Evolutionary conservation across 2,329 filamentous ascomycete species (phyloP).

Genomic region (Grosmannia huntii): DNA sequence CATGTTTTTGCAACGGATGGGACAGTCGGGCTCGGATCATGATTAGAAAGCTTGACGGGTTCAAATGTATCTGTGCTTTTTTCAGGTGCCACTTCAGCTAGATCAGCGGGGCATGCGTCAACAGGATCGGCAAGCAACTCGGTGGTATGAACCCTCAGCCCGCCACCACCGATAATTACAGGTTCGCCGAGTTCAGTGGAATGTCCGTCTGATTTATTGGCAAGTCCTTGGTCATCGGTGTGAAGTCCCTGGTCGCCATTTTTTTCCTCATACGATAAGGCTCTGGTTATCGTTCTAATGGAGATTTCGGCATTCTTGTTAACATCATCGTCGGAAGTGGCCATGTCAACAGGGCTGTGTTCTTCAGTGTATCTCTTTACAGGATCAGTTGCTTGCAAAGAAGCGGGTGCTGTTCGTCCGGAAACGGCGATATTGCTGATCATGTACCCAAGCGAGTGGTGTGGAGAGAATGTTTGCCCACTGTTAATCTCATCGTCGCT

Average conservation of each 20-base stretch:
- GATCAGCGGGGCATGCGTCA: not conserved
- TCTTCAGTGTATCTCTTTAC: not conserved
- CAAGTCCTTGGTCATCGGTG: not conserved
- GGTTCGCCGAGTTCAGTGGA: not conserved
- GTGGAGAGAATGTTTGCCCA: not conserved
- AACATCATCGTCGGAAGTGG: not conserved
- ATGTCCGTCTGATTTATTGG: not conserved
- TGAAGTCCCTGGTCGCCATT: not conserved
- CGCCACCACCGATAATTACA: not conserved
- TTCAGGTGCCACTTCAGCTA: not conserved
- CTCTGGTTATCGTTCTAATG: not conserved
- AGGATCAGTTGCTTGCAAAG: not conserved
- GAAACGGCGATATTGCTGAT: not conserved
- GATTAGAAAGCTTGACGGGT: not conserved
- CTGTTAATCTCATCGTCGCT: constrained; percentile 7
- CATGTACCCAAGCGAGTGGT: constrained; percentile 4
- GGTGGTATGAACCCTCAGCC: not conserved
- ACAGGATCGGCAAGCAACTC: not conserved
- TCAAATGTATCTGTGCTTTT: not conserved
- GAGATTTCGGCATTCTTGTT: too few species aligned
- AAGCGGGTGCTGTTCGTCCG: not conserved
- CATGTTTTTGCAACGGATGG: not conserved
- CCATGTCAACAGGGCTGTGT: not conserved
- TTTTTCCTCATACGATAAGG: not conserved
- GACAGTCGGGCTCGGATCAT: not conserved